phyloP scores from a whole-genome alignment of 2,329 filamentous ascomycete genomes.

The Curvularia sp. region DNA sequence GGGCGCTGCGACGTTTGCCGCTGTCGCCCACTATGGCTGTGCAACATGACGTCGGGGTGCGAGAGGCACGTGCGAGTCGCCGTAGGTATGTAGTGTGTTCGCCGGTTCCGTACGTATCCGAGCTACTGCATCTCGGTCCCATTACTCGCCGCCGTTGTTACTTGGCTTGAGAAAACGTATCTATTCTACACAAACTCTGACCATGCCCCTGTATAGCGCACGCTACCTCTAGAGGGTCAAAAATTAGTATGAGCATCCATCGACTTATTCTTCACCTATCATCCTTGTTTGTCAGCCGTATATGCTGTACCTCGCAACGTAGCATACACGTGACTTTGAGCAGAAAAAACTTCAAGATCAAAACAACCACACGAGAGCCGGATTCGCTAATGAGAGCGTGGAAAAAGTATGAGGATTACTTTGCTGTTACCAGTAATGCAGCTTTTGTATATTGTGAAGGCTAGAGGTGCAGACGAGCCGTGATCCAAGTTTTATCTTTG shows the following conservation, averaged over 20 bases:
- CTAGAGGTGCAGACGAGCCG: too few relatives aligned
- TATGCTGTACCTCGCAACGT: neutral
- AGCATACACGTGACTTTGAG: neutral
- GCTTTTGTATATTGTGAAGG: too few relatives aligned
- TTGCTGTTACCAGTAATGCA: neutral
- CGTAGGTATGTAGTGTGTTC: neutral
- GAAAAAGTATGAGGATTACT: neutral
- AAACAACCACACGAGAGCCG: neutral
- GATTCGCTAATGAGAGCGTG: neutral
- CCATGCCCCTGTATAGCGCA: neutral
- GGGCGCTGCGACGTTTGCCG: neutral
- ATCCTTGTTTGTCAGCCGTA: neutral
- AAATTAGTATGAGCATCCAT: neutral
- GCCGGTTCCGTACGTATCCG: neutral
- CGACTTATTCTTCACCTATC: neutral
- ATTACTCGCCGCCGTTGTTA: neutral
- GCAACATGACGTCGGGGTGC: constrained; percentile 4
- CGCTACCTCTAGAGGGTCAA: neutral
- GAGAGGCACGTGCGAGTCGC: neutral
- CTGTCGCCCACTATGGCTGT: neutral
- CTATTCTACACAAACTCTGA: neutral
- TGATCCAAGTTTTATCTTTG: neutral
- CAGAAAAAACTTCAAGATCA: neutral
- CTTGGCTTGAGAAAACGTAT: neutral
- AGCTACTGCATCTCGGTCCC: neutral